Evolutionary conservation across 2,329 filamentous ascomycete species (phyloP).

Genomic region (Pseudocercospora crystallina): DNA sequence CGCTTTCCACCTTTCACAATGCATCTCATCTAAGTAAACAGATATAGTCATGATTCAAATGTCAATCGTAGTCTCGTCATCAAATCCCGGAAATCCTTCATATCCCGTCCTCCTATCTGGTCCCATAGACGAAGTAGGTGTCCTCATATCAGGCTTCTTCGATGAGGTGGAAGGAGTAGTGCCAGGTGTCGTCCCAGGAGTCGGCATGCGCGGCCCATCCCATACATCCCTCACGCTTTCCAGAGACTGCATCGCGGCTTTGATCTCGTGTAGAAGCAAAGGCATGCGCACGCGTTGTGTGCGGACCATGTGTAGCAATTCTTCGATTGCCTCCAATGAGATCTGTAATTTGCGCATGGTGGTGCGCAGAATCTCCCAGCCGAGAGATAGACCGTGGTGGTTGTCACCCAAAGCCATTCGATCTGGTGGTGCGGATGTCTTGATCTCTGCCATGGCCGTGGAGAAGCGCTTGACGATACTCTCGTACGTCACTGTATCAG

Average conservation of each 20-base stretch:
- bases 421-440: slow-evolving; percentile 12
- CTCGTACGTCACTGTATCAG: slow-evolving; percentile 4
- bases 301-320: slow-evolving; percentile 17
- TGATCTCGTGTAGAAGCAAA: slow-evolving; percentile 20
- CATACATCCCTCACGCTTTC: slow-evolving; percentile 18
- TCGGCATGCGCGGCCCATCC: not conserved
- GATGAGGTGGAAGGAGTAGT: not conserved
- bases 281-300: slow-evolving; percentile 16
- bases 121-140: not conserved
- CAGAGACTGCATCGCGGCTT: slow-evolving; percentile 18
- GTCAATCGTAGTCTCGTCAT: not conserved
- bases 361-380: slow-evolving; percentile 19
- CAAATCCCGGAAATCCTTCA: not conserved
- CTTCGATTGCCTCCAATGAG: slow-evolving; percentile 21
- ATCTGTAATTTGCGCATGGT: slow-evolving; percentile 21
- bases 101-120: not conserved
- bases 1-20: no score
- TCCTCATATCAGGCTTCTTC: slow-evolving; percentile 1
- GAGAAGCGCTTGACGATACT: slow-evolving; percentile 12
- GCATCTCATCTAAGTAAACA: not conserved
- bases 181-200: not conserved
- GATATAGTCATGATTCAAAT: not conserved
- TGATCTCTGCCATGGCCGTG: slow-evolving; percentile 13
- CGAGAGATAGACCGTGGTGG: not conserved
- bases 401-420: not conserved